phyloP scores from a whole-genome alignment of 2,329 filamentous ascomycete species.

The Xylariaceae sp. region DNA sequence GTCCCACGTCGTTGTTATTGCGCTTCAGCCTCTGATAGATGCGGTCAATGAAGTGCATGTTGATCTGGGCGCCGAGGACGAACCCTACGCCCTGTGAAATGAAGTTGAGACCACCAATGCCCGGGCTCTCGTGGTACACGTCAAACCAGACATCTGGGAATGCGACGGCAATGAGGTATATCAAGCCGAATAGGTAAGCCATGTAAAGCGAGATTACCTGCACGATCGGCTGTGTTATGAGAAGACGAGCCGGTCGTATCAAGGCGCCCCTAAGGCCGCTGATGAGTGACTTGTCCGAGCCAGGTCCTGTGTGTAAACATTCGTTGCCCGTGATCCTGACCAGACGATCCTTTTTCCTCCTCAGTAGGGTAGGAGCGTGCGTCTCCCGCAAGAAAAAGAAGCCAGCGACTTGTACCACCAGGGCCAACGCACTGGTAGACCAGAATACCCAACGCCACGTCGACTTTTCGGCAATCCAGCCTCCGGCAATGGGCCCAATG shows the following conservation, averaged over 20 bases:
- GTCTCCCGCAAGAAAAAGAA: slow-evolving; percentile 61
- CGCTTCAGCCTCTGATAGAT: slow-evolving; percentile 28
- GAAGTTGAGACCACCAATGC: slow-evolving; percentile 39
- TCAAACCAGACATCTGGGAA: slow-evolving; percentile 17
- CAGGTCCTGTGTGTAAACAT: not conserved
- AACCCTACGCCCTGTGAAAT: slow-evolving; percentile 39
- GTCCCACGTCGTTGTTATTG: slow-evolving; percentile 8
- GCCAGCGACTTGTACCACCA: slow-evolving; percentile 48
- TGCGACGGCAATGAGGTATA: slow-evolving; percentile 43
- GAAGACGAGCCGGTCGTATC: slow-evolving; percentile 37
- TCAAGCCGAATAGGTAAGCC: slow-evolving; percentile 38
- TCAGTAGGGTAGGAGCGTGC: slow-evolving; percentile 51
- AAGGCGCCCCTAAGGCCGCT: slow-evolving; percentile 23
- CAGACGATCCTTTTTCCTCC: slow-evolving; percentile 3
- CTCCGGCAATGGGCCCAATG: slow-evolving; percentile 61
- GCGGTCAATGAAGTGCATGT: slow-evolving; percentile 22
- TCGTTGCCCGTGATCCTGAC: not conserved
- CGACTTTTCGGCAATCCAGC: slow-evolving; percentile 58
- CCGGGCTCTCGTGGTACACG: slow-evolving; percentile 36
- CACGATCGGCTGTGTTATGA: slow-evolving; percentile 40
- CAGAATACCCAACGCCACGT: slow-evolving; percentile 71
- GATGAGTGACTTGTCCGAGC: slow-evolving; percentile 1
- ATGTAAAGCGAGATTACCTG: slow-evolving; percentile 38
- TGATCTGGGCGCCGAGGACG: slow-evolving; percentile 26
- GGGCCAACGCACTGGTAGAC: slow-evolving; percentile 54